Base-by-base conservation (phyloP, 2,329 filamentous ascomycete species). In the Beauveria scarabaeidicola region DNA sequence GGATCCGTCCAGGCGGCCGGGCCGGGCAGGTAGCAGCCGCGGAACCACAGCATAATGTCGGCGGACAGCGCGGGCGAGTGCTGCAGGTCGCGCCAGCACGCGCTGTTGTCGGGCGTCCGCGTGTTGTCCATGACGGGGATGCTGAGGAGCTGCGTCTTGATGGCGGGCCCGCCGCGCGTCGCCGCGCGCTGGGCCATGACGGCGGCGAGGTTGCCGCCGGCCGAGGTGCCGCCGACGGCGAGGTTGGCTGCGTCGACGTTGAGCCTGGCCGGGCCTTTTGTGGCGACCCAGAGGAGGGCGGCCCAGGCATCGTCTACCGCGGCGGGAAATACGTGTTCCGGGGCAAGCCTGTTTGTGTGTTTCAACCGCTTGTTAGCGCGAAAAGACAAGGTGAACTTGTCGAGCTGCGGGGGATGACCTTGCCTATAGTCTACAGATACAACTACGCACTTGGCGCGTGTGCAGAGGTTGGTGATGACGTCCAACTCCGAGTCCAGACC, bases 101-200 rank as follows among this genome's bases (percentile, higher is more conserved):
- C 65, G 59, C 74, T 80, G 32, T 59, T 64, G 9, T 58, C 38
- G 0, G 61, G 58, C 15, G 70, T 70, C 7, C 81, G 81, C 1
- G 79, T 83, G 69, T 84, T 84, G 67, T 84, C 82, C 40, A 75
- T 79, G 8, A 84, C 81, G 0, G 82, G 82, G 3, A 84, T 81
- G 15, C 78, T 78, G 52, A 85, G 77, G 17, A 85, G 69, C 66
- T 84, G 81, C 4, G 76, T 68, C 1, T 66, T 61, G 58, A 69
- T 63, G 50, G 8, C 27, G 46, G 64, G 64, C 7, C 36, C 25
- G n/a, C 46, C 46, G 9, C 40, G 40, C 15, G 21, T 19, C 7
- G 29, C 32, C 3, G 60, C 54, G 23, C 55, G 53, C 36, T 58
- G 43, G 5, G 54, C 43, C 47, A 61, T 43, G 41, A 50, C 59